Base-by-base conservation (phyloP, 495 filamentous ascomycete species). In the Neurospora terricola region DNA sequence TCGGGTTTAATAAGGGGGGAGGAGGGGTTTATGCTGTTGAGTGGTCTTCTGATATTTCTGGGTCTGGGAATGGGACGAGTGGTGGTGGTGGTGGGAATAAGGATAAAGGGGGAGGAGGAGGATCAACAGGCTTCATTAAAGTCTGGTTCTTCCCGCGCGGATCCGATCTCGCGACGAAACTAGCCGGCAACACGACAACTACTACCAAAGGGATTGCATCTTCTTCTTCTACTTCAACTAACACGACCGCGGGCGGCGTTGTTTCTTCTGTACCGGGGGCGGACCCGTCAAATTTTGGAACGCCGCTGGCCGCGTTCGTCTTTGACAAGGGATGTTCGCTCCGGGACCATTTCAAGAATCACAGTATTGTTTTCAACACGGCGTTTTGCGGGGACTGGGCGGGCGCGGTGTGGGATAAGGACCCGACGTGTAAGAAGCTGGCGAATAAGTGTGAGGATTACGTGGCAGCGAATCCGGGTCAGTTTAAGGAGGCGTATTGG, bases 331-430 rank as follows among this genome's bases (percentile, higher is more conserved):
- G 76, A 68, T 97, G 94, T 80, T 80, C 91, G 74, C 89, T 97
- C 72, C 80, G 87, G 71, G 77, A 79, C 3, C 84, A 89, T 70
- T 97, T 97, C 85, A 84, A 83, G 73, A 78, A 90, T 62, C 90
- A 96, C 81, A 86, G 88, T 14, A 91, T 97, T 70, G 85, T 96
- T 72, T 90, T 97, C 78, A 88, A 98, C 81, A 92, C 89, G 0
- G 91, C 90, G 1, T 94, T 97, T 82, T 98, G 95, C 81, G 95
- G 95, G 43, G 90, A 93, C 74, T 97, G 93, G 92, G 94, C 94
- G 21, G 94, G 93, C 40, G 83, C 87, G 68, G 87, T 88, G 36
- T 90, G 86, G 84, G 70, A 39, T 14, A 16, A 37, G 12, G 82
- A 84, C 72, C 34, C 73, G 12, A 77, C 78, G 54, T 88, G 87